These are phyloP conservation scores for Solanum ahanhuiri DNA, from an alignment of 257 asterid species.

Conservation along the genomic window DNA sequence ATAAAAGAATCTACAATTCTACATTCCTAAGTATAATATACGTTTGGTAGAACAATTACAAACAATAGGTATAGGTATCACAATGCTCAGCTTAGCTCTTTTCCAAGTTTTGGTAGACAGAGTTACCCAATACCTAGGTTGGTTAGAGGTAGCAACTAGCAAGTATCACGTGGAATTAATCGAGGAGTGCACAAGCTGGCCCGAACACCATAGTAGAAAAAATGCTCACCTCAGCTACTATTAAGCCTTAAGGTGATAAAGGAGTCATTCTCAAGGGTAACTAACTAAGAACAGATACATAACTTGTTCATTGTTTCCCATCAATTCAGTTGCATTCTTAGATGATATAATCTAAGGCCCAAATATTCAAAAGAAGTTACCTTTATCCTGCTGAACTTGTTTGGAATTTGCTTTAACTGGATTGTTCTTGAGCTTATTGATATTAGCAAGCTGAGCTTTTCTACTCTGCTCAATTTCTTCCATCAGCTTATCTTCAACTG, in stretches of 20 bases:
- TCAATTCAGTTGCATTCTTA: background rate
- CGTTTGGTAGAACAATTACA: background rate
- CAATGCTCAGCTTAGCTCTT: background rate
- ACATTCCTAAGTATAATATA: background rate
- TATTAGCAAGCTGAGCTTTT: slow-evolving; percentile 67
- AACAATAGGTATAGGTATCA: background rate
- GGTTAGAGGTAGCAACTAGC: background rate
- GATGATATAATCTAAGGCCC: too few relatives aligned
- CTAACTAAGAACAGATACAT: background rate
- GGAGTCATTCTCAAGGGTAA: background rate
- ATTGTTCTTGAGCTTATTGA: slow-evolving; percentile 60
- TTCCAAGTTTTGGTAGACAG: background rate
- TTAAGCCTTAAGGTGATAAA: background rate
- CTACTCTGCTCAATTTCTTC: slow-evolving; percentile 81
- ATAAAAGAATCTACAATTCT: background rate
- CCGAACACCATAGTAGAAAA: background rate
- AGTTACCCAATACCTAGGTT: background rate
- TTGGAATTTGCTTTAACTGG: slow-evolving; percentile 19
- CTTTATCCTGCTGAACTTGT: slow-evolving; percentile 31
- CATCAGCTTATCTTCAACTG: slow-evolving; percentile 76
- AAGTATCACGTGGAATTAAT: background rate
- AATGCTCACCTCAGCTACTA: background rate
- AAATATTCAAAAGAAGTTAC: slow-evolving; percentile 9
- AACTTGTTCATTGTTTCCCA: background rate
- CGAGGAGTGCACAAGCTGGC: background rate